Percentiles rank a stretch among this genome's conserved stretches.
These are phyloP conservation scores for Blastobotrys peoriensis DNA, from an alignment of 805 yeast species.

Conservation along the genomic window DNA sequence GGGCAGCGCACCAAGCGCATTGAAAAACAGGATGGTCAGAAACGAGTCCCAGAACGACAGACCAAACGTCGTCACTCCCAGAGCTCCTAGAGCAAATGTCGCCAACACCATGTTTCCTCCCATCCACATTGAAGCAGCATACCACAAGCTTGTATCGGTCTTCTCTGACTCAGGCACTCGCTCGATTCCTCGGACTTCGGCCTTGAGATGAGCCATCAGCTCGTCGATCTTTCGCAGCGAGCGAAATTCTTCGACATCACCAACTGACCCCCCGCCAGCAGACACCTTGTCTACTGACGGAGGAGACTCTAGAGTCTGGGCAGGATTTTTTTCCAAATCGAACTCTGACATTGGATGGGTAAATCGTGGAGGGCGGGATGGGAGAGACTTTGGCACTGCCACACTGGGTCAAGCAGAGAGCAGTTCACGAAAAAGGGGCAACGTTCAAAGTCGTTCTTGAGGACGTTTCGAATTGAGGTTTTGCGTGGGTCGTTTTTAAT, in stretches of 20 bases:
- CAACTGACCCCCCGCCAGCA: slow-evolving; percentile 1
- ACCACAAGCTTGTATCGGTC: slow-evolving; percentile 55
- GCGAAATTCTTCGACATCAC: slow-evolving; percentile 8
- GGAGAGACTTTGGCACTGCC: too few relatives aligned
- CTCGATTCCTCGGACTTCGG: slow-evolving; percentile 73
- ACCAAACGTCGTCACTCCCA: slow-evolving; percentile 58
- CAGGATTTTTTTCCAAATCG: slow-evolving; percentile 14
- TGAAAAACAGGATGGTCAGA: slow-evolving; percentile 65
- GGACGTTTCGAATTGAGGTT: too few relatives aligned
- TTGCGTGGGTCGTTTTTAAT: too few relatives aligned
- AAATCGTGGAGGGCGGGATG: too few relatives aligned
- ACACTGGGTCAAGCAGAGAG: too few relatives aligned
- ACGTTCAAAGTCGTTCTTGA: too few relatives aligned
- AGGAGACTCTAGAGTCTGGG: slow-evolving; percentile 4
- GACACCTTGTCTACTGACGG: slow-evolving; percentile 3
- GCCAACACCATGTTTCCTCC: slow-evolving; percentile 87
- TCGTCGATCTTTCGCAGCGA: slow-evolving; percentile 7
- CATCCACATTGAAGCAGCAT: slow-evolving; percentile 84
- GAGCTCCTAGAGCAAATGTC: slow-evolving; percentile 69
- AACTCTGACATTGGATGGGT: slow-evolving; percentile 6
- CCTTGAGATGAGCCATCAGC: slow-evolving; percentile 17
- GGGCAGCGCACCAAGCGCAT: slow-evolving; percentile 62
- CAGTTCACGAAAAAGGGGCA: too few relatives aligned
- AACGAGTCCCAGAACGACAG: slow-evolving; percentile 70
- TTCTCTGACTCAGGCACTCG: slow-evolving; percentile 74